Evolutionary conservation across 2,329 filamentous ascomycete genomes (phyloP), one percentile per base, ranked within the genome.

Genomic region (Acrodontium crateriforme): DNA sequence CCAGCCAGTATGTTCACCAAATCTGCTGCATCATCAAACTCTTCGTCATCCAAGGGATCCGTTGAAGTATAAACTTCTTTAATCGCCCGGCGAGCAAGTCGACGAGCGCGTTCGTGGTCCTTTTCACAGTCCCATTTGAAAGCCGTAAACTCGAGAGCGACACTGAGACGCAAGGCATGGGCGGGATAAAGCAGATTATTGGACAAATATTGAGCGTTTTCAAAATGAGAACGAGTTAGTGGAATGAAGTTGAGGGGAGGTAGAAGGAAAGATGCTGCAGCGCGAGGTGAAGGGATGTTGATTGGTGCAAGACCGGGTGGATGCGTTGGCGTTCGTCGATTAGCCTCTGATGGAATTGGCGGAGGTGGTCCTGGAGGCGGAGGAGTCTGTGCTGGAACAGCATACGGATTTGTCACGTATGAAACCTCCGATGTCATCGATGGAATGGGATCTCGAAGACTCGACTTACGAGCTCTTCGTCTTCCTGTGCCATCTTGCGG

Each of bases 71-170:
- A 94, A 1, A 94, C 87, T 44, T 93, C 83, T 22, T 79, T 69
- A 35, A 95, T 89, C 3, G 85, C 82, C 19, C 75, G 68, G 45
- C 81, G 78, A 8, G 89, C 87, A 9, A 94, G 55, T 29, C 70
- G 69, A 17, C 85, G 69, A 28, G 82, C 84, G 18, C 65, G 72
- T 13, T 85, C 75, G 25, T 70, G 64, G 43, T 95, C 84, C 49
- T 89, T 82, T 2, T 82, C 66, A 47, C 87, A 95, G 49, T 95
- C 89, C 61, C 87, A 94, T 1, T 94, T 61, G 50, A 94, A 98
- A 0, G 85, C 85, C 9, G 80, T 74, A 51, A 91, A 91, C 53
- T 98, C 89, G 1, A 92, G 78, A 45, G 89, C 89, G 28, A 92
- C 78, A 0, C 82, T 91, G 0, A 98, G 62, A 1, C 87, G 77